Conservation (phyloP, 768 basidiomycete genomes). For the Tulasnella sp. region DNA sequence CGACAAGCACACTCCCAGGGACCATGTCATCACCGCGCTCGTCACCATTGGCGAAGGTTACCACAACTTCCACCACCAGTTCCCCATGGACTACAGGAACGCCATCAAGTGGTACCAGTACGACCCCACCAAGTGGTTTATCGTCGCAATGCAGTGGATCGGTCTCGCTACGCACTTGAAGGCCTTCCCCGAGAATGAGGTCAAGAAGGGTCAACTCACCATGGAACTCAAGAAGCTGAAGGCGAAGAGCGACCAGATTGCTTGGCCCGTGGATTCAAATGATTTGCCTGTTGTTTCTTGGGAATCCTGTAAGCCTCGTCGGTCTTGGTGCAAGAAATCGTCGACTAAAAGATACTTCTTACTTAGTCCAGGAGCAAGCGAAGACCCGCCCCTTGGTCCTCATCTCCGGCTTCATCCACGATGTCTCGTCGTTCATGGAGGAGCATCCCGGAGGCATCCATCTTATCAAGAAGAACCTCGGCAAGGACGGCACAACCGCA, state of each 20-base stretch:
- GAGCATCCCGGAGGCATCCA: conserved; percentile 90
- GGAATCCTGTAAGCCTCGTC: conserved; percentile 59
- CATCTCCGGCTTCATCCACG: conserved; percentile 89
- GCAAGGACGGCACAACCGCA: conserved; percentile 84
- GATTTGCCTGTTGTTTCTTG: conserved; percentile 75
- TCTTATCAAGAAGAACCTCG: conserved; percentile 71
- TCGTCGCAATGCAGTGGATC: conserved; percentile 45
- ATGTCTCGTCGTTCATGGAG: conserved; percentile 71
- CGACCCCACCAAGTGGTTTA: conserved; percentile 91
- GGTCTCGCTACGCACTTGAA: conserved; percentile 67
- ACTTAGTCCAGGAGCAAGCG: conserved; percentile 67
- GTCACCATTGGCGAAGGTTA: conserved; percentile 93
- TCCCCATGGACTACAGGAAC: conserved; percentile 96
- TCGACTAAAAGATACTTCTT: neutral
- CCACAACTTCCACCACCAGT: conserved; percentile 96
- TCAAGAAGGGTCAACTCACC: conserved; percentile 80
- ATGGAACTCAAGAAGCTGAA: conserved; percentile 88
- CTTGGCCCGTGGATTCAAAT: conserved; percentile 68
- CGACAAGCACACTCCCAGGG: conserved; percentile 87
- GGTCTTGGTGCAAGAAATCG: neutral
- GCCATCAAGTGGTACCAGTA: conserved; percentile 94
- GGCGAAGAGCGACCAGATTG: conserved; percentile 60
- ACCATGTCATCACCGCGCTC: conserved; percentile 81
- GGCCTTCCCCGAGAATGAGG: conserved; percentile 63
- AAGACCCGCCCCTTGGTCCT: conserved; percentile 72